Percentiles rank a stretch among this genome's conserved stretches.
Conservation (phyloP, 495 filamentous ascomycete genomes). For the Penicillium cataractarum region DNA sequence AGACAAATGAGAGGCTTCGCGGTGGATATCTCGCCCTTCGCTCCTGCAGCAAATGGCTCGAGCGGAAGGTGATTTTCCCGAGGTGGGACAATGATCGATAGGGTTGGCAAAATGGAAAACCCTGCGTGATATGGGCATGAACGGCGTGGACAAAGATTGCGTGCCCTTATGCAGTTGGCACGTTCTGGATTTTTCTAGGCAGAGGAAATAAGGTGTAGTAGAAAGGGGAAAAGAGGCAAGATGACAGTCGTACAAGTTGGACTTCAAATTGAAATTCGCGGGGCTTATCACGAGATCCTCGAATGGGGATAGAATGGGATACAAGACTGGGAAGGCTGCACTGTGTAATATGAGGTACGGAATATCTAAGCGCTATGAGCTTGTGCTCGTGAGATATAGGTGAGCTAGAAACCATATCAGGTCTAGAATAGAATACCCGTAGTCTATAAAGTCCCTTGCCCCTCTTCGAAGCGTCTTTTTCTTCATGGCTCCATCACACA, state of each 20-base stretch:
- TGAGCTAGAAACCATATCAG: background rate
- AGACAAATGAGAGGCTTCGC: slow-evolving; percentile 22
- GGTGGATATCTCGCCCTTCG: slow-evolving; percentile 9
- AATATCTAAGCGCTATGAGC: background rate
- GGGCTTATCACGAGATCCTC: slow-evolving; percentile 17
- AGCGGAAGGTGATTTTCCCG: slow-evolving; percentile 26
- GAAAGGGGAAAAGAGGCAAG: slow-evolving; percentile 8
- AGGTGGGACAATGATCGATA: slow-evolving; percentile 31
- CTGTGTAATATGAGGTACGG: background rate
- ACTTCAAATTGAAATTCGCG: slow-evolving; percentile 12
- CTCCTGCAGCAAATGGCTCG: slow-evolving; percentile 11
- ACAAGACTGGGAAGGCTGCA: background rate
- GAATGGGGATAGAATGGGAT: background rate
- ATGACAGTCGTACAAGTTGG: slow-evolving; percentile 29
- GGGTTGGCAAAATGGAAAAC: slow-evolving; percentile 24
- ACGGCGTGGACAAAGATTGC: background rate
- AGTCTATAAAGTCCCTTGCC: slow-evolving; percentile 11
- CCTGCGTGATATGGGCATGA: slow-evolving; percentile 22
- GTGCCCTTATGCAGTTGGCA: background rate
- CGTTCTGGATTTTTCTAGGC: background rate
- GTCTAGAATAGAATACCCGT: background rate
- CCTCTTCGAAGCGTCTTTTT: background rate
- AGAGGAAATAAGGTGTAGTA: slow-evolving; percentile 2
- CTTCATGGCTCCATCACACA: slow-evolving; percentile 26
- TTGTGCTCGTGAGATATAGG: background rate